Evolutionary conservation across 768 basidiomycete species (phyloP).

Genomic region (Rhodocollybia butyracea): DNA sequence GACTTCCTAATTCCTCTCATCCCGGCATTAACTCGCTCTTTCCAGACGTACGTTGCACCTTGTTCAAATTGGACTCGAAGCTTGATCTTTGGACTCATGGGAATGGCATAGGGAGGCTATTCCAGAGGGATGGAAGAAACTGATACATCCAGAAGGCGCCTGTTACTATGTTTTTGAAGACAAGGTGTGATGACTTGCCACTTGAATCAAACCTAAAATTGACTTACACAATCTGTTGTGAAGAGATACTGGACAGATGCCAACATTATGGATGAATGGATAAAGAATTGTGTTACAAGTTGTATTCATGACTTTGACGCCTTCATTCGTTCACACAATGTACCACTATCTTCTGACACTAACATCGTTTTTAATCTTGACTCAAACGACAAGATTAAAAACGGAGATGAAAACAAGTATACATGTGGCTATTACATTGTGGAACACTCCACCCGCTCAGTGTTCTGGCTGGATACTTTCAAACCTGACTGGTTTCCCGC

Average conservation of each 20-base stretch:
- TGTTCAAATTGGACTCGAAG: no score
- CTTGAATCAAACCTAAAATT: neutral
- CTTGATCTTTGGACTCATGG: no score
- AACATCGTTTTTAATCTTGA: constrained; percentile 51
- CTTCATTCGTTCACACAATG: constrained; percentile 19
- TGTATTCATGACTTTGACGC: constrained; percentile 29
- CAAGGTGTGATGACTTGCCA: constrained; percentile 31
- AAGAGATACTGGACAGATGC: constrained; percentile 56
- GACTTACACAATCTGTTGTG: neutral
- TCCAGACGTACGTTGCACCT: neutral
- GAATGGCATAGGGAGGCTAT: no score
- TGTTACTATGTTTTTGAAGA: constrained; percentile 51
- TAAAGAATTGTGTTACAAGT: constrained; percentile 29
- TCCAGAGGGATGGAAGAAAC: constrained; percentile 42
- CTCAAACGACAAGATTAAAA: constrained; percentile 15
- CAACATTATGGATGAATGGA: constrained; percentile 38
- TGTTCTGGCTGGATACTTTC: constrained; percentile 54
- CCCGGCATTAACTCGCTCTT: neutral
- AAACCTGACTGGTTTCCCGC: constrained; percentile 25
- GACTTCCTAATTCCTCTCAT: neutral
- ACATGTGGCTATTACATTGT: constrained; percentile 52
- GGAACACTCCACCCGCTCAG: constrained; percentile 38
- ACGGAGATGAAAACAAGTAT: constrained; percentile 13
- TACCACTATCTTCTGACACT: constrained; percentile 28
- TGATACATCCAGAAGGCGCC: constrained; percentile 58